These are phyloP conservation scores for Chaetomium tenue DNA, from an alignment of 495 filamentous ascomycete genomes.

Conservation along the genomic window DNA sequence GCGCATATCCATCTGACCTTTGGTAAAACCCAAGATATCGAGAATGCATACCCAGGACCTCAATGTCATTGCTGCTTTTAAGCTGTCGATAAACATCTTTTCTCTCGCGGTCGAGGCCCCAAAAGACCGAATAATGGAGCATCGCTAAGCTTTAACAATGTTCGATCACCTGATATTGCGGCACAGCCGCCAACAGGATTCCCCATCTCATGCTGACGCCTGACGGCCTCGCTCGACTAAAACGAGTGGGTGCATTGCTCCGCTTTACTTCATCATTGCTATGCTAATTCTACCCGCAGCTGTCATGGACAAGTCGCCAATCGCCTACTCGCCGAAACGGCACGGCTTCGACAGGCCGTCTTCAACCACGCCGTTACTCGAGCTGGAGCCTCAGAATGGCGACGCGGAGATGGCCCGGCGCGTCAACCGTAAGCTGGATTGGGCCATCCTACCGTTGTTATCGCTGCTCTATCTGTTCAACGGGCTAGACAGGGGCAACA, in stretches of 20 bases:
- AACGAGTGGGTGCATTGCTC: background rate
- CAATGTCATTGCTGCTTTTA: too few species aligned
- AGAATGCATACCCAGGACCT: too few species aligned
- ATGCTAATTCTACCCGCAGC: background rate
- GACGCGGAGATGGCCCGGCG: background rate
- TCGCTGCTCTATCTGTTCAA: conserved; percentile 1
- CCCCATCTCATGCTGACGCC: background rate
- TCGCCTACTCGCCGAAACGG: background rate
- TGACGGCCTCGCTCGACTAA: background rate
- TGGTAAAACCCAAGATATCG: too few species aligned
- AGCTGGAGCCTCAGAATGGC: background rate
- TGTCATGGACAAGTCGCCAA: background rate
- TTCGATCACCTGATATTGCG: conserved; percentile 4
- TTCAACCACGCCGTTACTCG: background rate
- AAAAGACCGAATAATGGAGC: too few species aligned
- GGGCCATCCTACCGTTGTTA: background rate
- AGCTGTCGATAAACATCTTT: too few species aligned
- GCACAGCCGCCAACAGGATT: background rate
- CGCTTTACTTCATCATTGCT: background rate
- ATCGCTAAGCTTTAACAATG: background rate
- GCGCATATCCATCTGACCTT: too few species aligned
- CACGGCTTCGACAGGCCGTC: background rate
- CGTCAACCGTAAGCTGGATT: background rate
- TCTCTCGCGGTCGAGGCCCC: too few species aligned
- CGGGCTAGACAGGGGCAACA: background rate